These are phyloP conservation scores for Pichia heedii DNA, from an alignment of 805 yeast species.

Conservation along the genomic window DNA sequence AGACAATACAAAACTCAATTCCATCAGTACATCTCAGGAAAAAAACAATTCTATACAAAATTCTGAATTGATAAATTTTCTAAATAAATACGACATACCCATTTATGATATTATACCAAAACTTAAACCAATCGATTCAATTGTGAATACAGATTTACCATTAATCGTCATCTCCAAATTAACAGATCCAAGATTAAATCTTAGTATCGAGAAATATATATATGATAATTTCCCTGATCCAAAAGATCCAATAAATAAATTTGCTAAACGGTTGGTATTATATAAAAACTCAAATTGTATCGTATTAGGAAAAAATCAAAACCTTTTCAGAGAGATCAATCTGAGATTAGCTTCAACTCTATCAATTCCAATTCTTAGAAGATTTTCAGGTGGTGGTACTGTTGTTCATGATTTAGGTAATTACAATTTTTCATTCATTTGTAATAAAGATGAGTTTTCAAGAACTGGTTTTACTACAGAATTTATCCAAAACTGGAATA, in stretches of 20 bases:
- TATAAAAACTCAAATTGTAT: conserved; percentile 78
- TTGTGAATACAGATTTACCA: conserved; percentile 27
- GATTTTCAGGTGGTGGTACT: conserved; percentile 92
- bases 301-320: conserved; percentile 94
- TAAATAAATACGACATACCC: conserved; percentile 11
- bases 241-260: conserved; percentile 14
- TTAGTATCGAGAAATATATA: conserved; percentile 75
- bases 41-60: background rate
- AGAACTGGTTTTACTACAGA: conserved; percentile 40
- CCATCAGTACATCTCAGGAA: too few species aligned
- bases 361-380: conserved; percentile 59
- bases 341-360: conserved; percentile 41
- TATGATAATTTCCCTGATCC: conserved; percentile 53
- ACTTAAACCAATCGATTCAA: conserved; percentile 8
- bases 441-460: conserved; percentile 50
- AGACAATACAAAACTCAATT: background rate
- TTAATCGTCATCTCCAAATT: conserved; percentile 50
- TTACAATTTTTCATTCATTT: conserved; percentile 74
- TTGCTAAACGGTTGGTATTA: conserved; percentile 50
- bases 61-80: conserved; percentile 6
- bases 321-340: conserved; percentile 84
- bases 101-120: conserved; percentile 4
- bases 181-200: conserved; percentile 60
- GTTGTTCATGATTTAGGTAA: conserved; percentile 93
- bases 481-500: conserved; percentile 18